Evolutionary conservation across 768 basidiomycete genomes (phyloP).

Genomic region (Termitomyces bulborhizus): DNA sequence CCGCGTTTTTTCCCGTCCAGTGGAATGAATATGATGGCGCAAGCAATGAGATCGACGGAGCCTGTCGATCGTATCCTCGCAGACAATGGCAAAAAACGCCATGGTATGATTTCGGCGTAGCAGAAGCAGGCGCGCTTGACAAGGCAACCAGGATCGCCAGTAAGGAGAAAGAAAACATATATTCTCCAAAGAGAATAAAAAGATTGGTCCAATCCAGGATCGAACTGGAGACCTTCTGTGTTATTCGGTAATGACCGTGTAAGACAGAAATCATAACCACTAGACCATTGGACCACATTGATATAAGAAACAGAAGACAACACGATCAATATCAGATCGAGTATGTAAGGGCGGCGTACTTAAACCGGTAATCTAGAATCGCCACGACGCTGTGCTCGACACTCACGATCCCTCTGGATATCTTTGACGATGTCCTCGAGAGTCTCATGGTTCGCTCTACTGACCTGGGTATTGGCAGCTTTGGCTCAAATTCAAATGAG

Average conservation of each 20-base stretch:
- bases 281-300: constrained; percentile 27
- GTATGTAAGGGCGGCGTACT: not conserved
- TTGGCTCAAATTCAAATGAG: not conserved
- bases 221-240: constrained; percentile 34
- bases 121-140: too few species aligned
- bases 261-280: constrained; percentile 44
- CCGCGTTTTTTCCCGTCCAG: too few species aligned
- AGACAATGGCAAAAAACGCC: too few species aligned
- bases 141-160: too few species aligned
- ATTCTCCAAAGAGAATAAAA: not conserved
- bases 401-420: constrained; percentile 1
- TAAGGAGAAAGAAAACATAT: too few species aligned
- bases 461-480: not conserved
- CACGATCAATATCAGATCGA: rapidly evolving
- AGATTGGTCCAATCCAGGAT: constrained; percentile 26
- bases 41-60: too few species aligned
- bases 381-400: not conserved
- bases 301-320: rapidly evolving
- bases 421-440: constrained; percentile 3
- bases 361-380: not conserved
- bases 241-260: constrained; percentile 7
- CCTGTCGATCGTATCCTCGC: too few species aligned
- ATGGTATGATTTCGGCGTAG: too few species aligned
- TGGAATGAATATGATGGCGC: too few species aligned
- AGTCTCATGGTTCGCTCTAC: constrained; percentile 3